Percentiles rank a stretch among this genome's conserved stretches.
Evolutionary conservation across 768 basidiomycete species (phyloP).

Genomic region (Crucibulum laeve): DNA sequence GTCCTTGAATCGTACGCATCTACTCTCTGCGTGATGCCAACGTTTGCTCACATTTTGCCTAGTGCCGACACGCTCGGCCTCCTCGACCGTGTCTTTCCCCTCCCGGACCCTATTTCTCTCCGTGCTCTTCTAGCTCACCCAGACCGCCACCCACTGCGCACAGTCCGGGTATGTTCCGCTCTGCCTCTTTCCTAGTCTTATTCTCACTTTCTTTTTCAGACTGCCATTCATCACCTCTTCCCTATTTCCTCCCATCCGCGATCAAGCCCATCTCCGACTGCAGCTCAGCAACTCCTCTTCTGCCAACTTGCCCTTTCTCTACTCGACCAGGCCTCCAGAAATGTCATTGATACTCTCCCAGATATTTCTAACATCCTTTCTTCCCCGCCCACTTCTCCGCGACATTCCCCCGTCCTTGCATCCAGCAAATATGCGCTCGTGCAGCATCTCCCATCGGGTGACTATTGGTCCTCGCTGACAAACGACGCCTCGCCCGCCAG

Average conservation of each 20-base stretch:
- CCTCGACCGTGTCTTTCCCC: conserved; percentile 74
- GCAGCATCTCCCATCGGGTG: conserved; percentile 72
- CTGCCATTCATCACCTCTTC: conserved; percentile 62
- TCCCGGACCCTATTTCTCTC: conserved; percentile 39
- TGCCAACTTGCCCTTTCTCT: conserved; percentile 70
- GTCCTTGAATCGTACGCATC: conserved; percentile 50
- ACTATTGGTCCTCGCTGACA: conserved; percentile 75
- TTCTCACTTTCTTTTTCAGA: conserved; percentile 27
- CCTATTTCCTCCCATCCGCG: conserved; percentile 68
- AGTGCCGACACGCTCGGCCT: conserved; percentile 73
- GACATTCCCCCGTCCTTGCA: conserved; percentile 20
- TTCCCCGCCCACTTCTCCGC: conserved; percentile 9
- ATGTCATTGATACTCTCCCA: conserved; percentile 39
- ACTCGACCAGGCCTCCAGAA: conserved; percentile 63
- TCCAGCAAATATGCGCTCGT: conserved; percentile 69
- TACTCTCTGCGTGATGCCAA: neutral
- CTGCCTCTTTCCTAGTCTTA: conserved; percentile 13
- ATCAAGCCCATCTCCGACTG: conserved; percentile 56
- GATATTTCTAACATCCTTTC: conserved; percentile 36
- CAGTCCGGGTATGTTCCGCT: conserved; percentile 47
- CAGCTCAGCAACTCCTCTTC: conserved; percentile 68
- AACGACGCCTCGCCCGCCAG: conserved; percentile 28
- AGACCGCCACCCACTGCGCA: conserved; percentile 46
- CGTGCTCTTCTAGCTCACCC: conserved; percentile 54
- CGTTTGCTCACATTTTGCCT: conserved; percentile 9